phyloP scores from a whole-genome alignment of 2,329 filamentous ascomycete species.

The Grosmannia huntii region DNA sequence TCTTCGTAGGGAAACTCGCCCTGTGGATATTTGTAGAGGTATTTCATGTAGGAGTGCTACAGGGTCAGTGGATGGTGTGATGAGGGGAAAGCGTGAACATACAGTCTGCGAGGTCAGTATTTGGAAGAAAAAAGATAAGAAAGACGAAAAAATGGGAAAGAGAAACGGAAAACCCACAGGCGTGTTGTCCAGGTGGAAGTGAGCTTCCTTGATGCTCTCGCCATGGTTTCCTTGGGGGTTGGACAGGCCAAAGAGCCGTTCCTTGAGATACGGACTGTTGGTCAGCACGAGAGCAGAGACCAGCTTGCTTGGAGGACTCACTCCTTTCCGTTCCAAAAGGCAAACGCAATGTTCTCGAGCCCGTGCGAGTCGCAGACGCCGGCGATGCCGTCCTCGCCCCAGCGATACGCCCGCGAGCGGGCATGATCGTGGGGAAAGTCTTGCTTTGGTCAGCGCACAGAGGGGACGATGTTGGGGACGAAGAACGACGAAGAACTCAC shows the following conservation, averaged over 20 bases:
- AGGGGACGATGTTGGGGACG: not conserved
- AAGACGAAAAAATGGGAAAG: too few species aligned
- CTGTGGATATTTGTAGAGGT: slow-evolving; percentile 94
- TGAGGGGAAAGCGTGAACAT: slow-evolving; percentile 14
- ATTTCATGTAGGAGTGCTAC: slow-evolving; percentile 97
- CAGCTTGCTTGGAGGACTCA: slow-evolving; percentile 22
- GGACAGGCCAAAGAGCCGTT: slow-evolving; percentile 85
- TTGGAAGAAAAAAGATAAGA: slow-evolving; percentile 8
- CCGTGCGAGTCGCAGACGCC: slow-evolving; percentile 88
- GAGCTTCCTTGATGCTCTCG: slow-evolving; percentile 90
- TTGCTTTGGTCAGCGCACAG: slow-evolving; percentile 21
- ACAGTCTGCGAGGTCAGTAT: slow-evolving; percentile 30
- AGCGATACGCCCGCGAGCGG: slow-evolving; percentile 76
- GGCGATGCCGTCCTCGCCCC: slow-evolving; percentile 95
- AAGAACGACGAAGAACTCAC: slow-evolving; percentile 47
- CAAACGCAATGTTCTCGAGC: slow-evolving; percentile 82
- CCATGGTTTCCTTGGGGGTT: slow-evolving; percentile 97
- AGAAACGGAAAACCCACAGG: slow-evolving; percentile 50
- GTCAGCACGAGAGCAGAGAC: not conserved
- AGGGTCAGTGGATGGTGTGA: not conserved
- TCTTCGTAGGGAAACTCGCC: slow-evolving; percentile 84
- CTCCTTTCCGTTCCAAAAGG: slow-evolving; percentile 98
- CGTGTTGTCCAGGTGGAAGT: slow-evolving; percentile 94
- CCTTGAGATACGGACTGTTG: slow-evolving; percentile 75
- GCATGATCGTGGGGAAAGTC: slow-evolving; percentile 93